Base-by-base conservation (phyloP, 768 basidiomycete species). In the Myochromella boudieri region DNA sequence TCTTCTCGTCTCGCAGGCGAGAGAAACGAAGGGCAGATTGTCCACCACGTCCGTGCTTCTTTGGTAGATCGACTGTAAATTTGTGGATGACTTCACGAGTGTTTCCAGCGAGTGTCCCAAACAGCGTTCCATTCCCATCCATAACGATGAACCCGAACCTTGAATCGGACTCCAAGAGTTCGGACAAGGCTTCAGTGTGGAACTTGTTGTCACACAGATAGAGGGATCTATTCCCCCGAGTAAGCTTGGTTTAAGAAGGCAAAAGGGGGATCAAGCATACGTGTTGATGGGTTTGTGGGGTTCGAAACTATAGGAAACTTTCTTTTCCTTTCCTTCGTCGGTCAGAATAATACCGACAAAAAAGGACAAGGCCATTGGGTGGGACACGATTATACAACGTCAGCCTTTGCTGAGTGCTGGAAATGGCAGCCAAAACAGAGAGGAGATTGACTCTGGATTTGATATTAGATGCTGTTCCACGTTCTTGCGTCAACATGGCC, bases 141-240 rank as follows among this genome's bases (percentile, higher is more conserved):
- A 98, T 98, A 62, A 98, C 92, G 67, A 99, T 97, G 77, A 99
- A 99, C 24, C 94, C 97, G 67, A 98, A 99, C 61, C 91, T 90
- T 56, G 91, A 89, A 66, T 99, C 97, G 15, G 91, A 94, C 69
- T 98, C 95, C 52, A 99, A 81, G 38, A 99, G 84, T 63, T 98
- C 97, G 22, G 91, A 90, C 20, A 99, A 80, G 0, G 94, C 94
- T 61, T 97, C 97, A 1, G 97, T 98, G 74, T 98, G 95, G 74
- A 99, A 99, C 67, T 97, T 97, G 77, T 97, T 97, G 78, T 98
- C 97, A 64, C 97, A 99, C 37, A 97, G 86, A 70, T 99, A 99
- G 41, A 99, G 82, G 10, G 95, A 97, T 14, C 91, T 95, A 64
- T 20, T 31, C 22, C 10, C 8, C 10, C 21, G 28, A 15, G 34